Percentiles rank a stretch among this genome's conserved stretches.
phyloP scores from a whole-genome alignment of 1,139 yeast genomes.

The Pichia sp. region DNA sequence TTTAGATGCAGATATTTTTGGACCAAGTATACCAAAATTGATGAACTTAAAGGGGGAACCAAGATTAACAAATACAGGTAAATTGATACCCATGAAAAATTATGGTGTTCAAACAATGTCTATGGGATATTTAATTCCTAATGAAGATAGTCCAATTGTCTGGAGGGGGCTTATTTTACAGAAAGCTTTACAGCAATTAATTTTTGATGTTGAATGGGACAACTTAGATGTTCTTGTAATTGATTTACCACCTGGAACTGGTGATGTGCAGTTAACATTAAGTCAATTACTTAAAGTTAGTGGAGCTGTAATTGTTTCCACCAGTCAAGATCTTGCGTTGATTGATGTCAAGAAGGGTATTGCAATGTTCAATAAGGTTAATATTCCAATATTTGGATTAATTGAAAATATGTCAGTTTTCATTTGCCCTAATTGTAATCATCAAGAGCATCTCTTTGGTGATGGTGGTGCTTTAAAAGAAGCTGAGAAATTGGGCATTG shows the following conservation, averaged over 20 bases:
- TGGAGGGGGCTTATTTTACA: constrained; percentile 89
- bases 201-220: constrained; percentile 79
- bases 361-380: constrained; percentile 67
- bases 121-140: constrained; percentile 71
- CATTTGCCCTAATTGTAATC: constrained; percentile 69
- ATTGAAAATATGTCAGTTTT: constrained; percentile 82
- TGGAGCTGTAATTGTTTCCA: constrained; percentile 78
- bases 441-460: constrained; percentile 73
- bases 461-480: constrained; percentile 55
- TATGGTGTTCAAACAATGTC: constrained; percentile 84
- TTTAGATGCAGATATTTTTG: constrained; percentile 77
- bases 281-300: constrained; percentile 71
- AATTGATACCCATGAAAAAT: constrained; percentile 62
- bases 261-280: constrained; percentile 78
- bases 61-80: constrained; percentile 46
- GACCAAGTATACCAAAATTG: constrained; percentile 66
- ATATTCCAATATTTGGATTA: constrained; percentile 69
- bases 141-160: constrained; percentile 66
- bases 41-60: constrained; percentile 64
- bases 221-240: constrained; percentile 63
- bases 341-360: constrained; percentile 80
- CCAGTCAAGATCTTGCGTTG: constrained; percentile 83
- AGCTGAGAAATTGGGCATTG: constrained; percentile 46
- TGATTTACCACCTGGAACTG: constrained; percentile 93
- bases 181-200: constrained; percentile 76